Conservation (phyloP, 2,329 filamentous ascomycete genomes). For the Magnaporthiopsis incrustans region DNA sequence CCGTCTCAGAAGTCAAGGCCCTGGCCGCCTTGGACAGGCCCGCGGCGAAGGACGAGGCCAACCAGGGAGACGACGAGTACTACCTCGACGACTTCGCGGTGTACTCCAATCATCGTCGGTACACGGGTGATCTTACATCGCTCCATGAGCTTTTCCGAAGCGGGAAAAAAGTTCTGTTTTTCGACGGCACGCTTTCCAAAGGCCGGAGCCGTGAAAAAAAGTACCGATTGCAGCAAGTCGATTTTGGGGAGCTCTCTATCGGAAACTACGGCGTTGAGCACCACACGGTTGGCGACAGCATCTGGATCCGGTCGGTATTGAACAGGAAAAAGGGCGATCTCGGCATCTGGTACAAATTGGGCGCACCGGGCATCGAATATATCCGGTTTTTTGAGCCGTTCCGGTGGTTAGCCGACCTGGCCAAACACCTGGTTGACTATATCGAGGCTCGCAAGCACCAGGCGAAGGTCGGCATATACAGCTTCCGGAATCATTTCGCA, state of each 20-base stretch:
- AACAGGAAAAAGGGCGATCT: slow-evolving; percentile 24
- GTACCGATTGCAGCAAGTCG: slow-evolving; percentile 46
- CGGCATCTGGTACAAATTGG: slow-evolving; percentile 56
- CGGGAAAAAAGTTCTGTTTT: slow-evolving; percentile 34
- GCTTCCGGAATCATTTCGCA: slow-evolving; percentile 52
- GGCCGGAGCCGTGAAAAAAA: slow-evolving; percentile 20
- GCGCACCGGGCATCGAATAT: slow-evolving; percentile 51
- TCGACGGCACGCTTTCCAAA: slow-evolving; percentile 52
- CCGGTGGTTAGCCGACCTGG: slow-evolving; percentile 61
- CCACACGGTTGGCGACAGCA: slow-evolving; percentile 38
- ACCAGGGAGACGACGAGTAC: slow-evolving; percentile 15
- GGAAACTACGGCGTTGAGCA: slow-evolving; percentile 52
- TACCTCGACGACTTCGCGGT: slow-evolving; percentile 50
- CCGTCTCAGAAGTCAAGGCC: background rate
- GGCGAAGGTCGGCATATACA: slow-evolving; percentile 36
- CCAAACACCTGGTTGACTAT: slow-evolving; percentile 67
- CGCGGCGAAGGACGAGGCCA: background rate
- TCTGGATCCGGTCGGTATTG: slow-evolving; percentile 55
- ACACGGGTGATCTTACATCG: slow-evolving; percentile 42
- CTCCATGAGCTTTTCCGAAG: slow-evolving; percentile 39
- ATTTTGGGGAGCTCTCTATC: slow-evolving; percentile 53
- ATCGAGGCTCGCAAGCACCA: slow-evolving; percentile 27
- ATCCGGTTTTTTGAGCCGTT: slow-evolving; percentile 53
- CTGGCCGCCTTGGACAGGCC: background rate
- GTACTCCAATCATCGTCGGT: slow-evolving; percentile 34